These are phyloP conservation scores for Corrigiola litoralis DNA, from an alignment of 179 eudicot species.

Conservation along the genomic window DNA sequence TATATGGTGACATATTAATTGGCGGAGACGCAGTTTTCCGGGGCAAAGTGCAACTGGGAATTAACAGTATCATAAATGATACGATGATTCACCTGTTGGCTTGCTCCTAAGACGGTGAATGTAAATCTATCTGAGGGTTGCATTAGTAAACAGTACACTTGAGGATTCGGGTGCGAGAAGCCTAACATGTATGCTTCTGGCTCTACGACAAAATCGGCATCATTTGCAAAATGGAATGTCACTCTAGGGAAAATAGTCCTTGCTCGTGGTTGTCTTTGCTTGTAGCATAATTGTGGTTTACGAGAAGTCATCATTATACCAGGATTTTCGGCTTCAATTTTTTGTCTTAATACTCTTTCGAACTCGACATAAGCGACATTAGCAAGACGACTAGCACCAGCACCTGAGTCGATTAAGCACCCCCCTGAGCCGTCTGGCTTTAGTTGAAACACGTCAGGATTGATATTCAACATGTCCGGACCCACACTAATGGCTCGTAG, in stretches of 20 bases:
- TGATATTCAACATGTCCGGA: neutral
- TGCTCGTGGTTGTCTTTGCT: neutral
- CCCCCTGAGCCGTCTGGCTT: neutral
- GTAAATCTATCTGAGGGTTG: neutral
- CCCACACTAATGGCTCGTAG: neutral
- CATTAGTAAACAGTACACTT: neutral
- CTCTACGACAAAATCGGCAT: constrained; percentile 1
- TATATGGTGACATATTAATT: too few relatives aligned
- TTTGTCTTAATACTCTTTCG: neutral
- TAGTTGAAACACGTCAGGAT: neutral
- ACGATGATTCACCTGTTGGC: neutral
- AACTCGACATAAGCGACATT: neutral
- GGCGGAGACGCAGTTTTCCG: neutral
- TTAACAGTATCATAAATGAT: neutral
- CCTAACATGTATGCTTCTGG: neutral
- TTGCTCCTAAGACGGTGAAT: neutral
- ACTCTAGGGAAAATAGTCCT: neutral
- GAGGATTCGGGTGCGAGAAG: neutral
- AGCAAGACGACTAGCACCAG: neutral
- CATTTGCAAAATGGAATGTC: constrained; percentile 10
- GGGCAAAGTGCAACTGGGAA: neutral
- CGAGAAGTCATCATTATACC: neutral
- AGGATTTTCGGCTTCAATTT: neutral
- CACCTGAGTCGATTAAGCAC: neutral
- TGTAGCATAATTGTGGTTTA: neutral